A percentile compares a stretch with the other conserved stretches of the same genome.
These are phyloP conservation scores for Ophiostoma populinum DNA, from an alignment of 2,329 filamentous ascomycete genomes.

Conservation along the genomic window DNA sequence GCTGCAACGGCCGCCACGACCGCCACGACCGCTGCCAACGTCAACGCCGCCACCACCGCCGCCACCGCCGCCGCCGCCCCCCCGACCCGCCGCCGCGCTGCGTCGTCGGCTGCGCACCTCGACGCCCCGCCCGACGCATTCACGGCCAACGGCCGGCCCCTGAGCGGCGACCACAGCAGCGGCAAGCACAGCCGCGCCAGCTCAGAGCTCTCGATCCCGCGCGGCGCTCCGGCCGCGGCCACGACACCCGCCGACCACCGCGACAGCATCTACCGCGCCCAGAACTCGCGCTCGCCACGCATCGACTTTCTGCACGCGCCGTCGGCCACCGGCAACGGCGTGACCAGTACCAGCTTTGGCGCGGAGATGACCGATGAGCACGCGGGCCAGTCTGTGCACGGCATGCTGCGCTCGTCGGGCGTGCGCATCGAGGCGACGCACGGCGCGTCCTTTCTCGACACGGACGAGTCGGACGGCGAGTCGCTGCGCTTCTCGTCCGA, in stretches of 20 bases:
- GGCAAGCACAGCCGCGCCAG: slow-evolving; percentile 54
- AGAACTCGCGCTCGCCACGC: slow-evolving; percentile 30
- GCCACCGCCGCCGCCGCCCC: background rate
- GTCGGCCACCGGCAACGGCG: slow-evolving; percentile 11
- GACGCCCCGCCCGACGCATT: slow-evolving; percentile 36
- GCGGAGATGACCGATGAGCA: slow-evolving; percentile 28
- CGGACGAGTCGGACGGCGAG: slow-evolving; percentile 54
- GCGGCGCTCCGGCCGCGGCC: slow-evolving; percentile 28
- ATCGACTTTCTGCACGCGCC: slow-evolving; percentile 24
- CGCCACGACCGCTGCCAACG: background rate
- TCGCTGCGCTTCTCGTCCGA: slow-evolving; percentile 50
- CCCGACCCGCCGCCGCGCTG: slow-evolving; percentile 34
- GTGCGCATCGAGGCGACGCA: slow-evolving; percentile 31
- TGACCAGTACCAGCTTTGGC: slow-evolving; percentile 10
- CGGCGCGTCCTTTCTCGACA: slow-evolving; percentile 41
- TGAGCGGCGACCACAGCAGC: slow-evolving; percentile 35
- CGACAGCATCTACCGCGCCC: slow-evolving; percentile 22
- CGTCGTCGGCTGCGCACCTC: slow-evolving; percentile 45
- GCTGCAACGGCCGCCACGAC: background rate
- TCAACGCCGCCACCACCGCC: background rate
- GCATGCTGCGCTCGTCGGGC: slow-evolving; percentile 33
- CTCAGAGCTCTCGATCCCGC: slow-evolving; percentile 48
- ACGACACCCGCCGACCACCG: slow-evolving; percentile 4
- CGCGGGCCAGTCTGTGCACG: slow-evolving; percentile 27
- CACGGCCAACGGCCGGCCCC: slow-evolving; percentile 32